These are phyloP conservation scores for Voacanga thouarsii DNA, from an alignment of 257 asterid species.

Conservation along the genomic window DNA sequence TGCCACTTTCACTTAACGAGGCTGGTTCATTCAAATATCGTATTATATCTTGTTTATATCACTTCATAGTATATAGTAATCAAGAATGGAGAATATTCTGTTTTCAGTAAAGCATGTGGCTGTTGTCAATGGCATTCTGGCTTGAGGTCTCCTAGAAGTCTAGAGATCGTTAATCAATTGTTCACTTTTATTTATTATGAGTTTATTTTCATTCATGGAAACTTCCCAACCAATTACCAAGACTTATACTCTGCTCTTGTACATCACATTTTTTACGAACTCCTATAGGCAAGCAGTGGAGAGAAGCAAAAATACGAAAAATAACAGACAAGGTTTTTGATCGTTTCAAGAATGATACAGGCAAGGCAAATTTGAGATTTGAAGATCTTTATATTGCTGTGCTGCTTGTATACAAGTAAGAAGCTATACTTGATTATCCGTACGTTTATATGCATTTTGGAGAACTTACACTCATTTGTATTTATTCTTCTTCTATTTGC, in stretches of 20 bases:
- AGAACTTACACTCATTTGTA: background rate
- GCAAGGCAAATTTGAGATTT: constrained; percentile 52
- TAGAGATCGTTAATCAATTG: background rate
- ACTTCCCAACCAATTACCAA: background rate
- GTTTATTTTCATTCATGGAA: background rate
- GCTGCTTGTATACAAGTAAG: constrained; percentile 82
- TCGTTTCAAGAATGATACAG: constrained; percentile 56
- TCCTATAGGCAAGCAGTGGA: constrained; percentile 77
- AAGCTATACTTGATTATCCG: background rate
- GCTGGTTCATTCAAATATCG: background rate
- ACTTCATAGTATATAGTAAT: background rate
- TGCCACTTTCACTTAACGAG: background rate
- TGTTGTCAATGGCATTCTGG: background rate
- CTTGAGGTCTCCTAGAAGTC: background rate
- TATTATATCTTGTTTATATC: background rate
- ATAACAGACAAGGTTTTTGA: constrained; percentile 65
- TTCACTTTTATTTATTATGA: background rate
- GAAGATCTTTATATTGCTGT: constrained; percentile 89
- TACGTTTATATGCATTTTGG: background rate
- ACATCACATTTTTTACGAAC: background rate
- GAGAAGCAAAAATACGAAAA: constrained; percentile 51
- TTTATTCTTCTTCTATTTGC: background rate
- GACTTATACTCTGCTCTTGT: background rate
- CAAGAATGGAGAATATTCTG: background rate
- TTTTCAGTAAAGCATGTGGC: background rate